phyloP scores from a whole-genome alignment of 176 grass and related monocot genomes.

The Ensete glaucum region DNA sequence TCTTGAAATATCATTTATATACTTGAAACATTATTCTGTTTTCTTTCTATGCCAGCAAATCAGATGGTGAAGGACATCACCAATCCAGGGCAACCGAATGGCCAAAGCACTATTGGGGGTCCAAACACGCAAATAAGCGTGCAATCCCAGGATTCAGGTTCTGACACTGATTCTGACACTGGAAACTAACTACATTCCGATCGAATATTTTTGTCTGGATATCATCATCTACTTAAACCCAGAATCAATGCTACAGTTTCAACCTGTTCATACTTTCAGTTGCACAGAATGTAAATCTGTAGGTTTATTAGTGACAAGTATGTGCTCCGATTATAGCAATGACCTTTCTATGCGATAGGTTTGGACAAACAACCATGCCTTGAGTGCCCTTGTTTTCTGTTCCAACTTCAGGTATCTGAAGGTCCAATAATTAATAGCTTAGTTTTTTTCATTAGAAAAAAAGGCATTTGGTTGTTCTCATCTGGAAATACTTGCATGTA shows the following conservation, averaged over 20 bases:
- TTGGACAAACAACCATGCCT: no score
- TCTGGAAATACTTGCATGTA: no score
- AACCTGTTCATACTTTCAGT: background rate
- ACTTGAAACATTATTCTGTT: no score
- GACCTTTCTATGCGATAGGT: no score
- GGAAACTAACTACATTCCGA: background rate
- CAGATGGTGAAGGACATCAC: background rate
- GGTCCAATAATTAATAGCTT: no score
- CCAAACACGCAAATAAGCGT: background rate
- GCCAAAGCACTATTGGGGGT: background rate
- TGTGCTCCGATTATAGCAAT: background rate
- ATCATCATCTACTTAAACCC: background rate
- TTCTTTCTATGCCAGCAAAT: background rate
- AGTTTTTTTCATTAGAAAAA: no score
- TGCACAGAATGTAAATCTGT: background rate
- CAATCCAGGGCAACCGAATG: background rate
- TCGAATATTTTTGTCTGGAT: background rate
- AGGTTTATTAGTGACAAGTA: background rate
- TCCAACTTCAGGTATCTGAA: no score
- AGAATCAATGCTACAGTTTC: background rate
- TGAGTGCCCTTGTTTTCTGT: no score
- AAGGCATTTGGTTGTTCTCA: no score
- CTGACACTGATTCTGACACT: background rate
- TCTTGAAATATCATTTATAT: background rate
- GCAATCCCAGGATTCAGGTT: background rate